Conservation (phyloP, 495 filamentous ascomycete genomes). For the Astrocystis sublimbata region DNA sequence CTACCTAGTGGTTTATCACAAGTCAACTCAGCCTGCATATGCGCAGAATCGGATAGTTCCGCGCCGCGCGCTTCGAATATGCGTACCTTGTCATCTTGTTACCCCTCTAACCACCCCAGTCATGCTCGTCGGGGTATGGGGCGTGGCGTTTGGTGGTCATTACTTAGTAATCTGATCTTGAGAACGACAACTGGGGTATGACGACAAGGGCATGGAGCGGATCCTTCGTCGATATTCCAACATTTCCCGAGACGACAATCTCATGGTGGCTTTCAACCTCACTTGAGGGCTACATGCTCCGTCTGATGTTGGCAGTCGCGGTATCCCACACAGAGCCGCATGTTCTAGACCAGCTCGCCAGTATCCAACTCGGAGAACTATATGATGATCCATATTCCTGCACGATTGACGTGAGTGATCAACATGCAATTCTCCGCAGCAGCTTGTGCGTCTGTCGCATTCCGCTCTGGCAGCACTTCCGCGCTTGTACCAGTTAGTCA, state of each 20-base stretch:
- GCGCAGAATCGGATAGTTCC: background rate
- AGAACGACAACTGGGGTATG: background rate
- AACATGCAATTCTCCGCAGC: background rate
- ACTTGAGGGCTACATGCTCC: no score
- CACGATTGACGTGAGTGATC: background rate
- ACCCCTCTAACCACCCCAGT: background rate
- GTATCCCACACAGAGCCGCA: slow-evolving; percentile 4
- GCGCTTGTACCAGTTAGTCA: background rate
- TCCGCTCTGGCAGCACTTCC: background rate
- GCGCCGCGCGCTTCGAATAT: slow-evolving; percentile 1
- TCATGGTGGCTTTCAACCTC: no score
- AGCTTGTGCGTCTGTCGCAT: background rate
- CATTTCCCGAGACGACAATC: background rate
- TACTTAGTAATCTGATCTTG: background rate
- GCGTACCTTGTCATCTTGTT: background rate
- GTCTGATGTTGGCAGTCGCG: background rate
- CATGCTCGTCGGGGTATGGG: background rate
- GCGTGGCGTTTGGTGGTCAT: background rate
- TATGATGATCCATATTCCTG: slow-evolving; percentile 1
- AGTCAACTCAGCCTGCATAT: background rate
- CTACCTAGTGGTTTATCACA: background rate
- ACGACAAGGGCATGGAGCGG: no score
- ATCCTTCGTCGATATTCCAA: no score
- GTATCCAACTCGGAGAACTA: background rate
- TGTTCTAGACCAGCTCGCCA: slow-evolving; percentile 1